phyloP scores from a whole-genome alignment of 768 basidiomycete genomes.

The Leccinellum rugosiceps region DNA sequence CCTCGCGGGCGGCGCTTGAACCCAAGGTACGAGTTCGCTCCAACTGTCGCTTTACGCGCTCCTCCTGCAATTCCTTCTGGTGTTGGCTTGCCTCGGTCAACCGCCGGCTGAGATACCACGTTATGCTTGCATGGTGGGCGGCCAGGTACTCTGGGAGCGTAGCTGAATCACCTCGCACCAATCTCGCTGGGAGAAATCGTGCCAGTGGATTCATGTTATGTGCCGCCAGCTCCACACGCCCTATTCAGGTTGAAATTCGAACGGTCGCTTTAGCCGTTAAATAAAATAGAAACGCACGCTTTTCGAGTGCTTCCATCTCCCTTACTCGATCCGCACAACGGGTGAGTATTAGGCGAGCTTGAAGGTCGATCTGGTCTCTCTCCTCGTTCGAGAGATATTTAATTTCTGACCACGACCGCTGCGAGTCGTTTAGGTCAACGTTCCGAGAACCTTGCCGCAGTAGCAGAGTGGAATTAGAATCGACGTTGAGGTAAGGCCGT shows the following conservation, averaged over 20 bases:
- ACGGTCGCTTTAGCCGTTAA: conserved; percentile 14
- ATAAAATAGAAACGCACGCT: conserved; percentile 54
- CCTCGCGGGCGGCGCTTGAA: conserved; percentile 69
- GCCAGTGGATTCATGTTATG: conserved; percentile 62
- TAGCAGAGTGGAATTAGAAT: conserved; percentile 52
- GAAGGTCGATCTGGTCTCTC: conserved; percentile 92
- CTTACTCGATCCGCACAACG: conserved; percentile 85
- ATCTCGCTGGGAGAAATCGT: conserved; percentile 67
- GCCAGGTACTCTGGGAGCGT: conserved; percentile 61
- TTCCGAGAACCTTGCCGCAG: conserved; percentile 48
- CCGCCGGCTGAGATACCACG: conserved; percentile 84
- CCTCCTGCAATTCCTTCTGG: conserved; percentile 91
- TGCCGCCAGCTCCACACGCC: conserved; percentile 63
- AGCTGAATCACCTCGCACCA: conserved; percentile 56
- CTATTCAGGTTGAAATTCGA: conserved; percentile 37
- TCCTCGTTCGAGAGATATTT: conserved; percentile 83
- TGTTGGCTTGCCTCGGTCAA: conserved; percentile 75
- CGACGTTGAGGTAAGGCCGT: conserved; percentile 83
- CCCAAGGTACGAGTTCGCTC: conserved; percentile 84
- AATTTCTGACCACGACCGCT: conserved; percentile 59
- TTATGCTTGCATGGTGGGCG: conserved; percentile 91
- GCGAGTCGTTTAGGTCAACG: conserved; percentile 53
- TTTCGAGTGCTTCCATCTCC: conserved; percentile 85
- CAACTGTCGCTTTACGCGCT: conserved; percentile 82
- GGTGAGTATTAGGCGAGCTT: conserved; percentile 80